Evolutionary conservation across 495 filamentous ascomycete species (phyloP).

Genomic region (Neurospora sp.): DNA sequence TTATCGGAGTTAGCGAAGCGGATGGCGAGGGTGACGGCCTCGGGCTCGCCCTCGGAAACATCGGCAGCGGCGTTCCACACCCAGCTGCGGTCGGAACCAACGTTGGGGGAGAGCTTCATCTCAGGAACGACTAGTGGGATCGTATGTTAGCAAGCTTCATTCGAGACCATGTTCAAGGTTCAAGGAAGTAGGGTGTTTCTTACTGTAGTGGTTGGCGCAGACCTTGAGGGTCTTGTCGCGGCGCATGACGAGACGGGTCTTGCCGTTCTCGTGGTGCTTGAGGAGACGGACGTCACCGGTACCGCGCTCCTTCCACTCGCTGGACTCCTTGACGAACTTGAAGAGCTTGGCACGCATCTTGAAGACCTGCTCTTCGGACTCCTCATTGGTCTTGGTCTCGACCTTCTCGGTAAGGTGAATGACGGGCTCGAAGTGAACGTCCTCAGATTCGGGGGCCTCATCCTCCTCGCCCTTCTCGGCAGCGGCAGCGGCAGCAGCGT

Average conservation of each 20-base stretch:
- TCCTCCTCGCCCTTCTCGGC: slow-evolving; percentile 45
- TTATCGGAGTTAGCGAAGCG: slow-evolving; percentile 98
- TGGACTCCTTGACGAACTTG: slow-evolving; percentile 80
- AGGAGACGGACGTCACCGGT: slow-evolving; percentile 92
- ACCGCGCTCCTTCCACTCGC: slow-evolving; percentile 99
- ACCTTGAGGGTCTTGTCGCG: slow-evolving; percentile 99
- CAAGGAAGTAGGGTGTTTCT: slow-evolving; percentile 19
- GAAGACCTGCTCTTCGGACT: slow-evolving; percentile 92
- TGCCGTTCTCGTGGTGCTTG: slow-evolving; percentile 97
- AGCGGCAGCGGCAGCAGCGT: slow-evolving; percentile 45
- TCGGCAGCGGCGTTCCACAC: slow-evolving; percentile 98
- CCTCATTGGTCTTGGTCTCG: slow-evolving; percentile 95
- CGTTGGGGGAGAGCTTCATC: slow-evolving; percentile 97
- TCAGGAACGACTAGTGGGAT: slow-evolving; percentile 74
- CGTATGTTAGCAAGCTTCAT: slow-evolving; percentile 1
- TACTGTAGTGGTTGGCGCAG: slow-evolving; percentile 99
- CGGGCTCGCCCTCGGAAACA: slow-evolving; percentile 95
- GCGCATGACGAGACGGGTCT: slow-evolving; percentile 97
- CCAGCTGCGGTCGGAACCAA: slow-evolving; percentile 96
- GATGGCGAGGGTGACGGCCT: slow-evolving; percentile 91
- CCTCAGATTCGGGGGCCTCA: slow-evolving; percentile 68
- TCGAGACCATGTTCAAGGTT: too few species aligned
- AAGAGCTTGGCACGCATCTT: slow-evolving; percentile 99
- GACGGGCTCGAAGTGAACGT: slow-evolving; percentile 95
- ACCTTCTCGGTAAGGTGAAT: slow-evolving; percentile 92